Evolutionary conservation across 1,284 basidiomycete genomes (phyloP).

Genomic region (Ceratobasidium sp.): DNA sequence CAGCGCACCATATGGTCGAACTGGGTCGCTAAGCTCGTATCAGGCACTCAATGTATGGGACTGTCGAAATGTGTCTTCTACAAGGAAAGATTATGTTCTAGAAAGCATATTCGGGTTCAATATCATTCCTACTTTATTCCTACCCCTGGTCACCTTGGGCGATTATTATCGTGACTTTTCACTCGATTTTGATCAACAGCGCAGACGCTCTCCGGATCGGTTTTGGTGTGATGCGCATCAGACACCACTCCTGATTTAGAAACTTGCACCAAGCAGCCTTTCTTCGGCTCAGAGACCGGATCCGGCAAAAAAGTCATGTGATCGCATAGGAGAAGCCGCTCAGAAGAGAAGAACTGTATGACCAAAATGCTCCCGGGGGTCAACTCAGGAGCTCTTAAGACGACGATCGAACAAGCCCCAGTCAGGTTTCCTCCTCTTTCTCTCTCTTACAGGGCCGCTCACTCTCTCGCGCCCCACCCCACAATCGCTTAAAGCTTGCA

Average conservation of each 20-base stretch:
- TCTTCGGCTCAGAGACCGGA: neutral
- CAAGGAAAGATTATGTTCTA: neutral
- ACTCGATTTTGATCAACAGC: neutral
- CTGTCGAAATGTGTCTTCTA: neutral
- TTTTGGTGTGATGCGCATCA: neutral
- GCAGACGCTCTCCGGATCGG: neutral
- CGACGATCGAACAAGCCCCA: neutral
- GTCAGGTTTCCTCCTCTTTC: constrained; percentile 1
- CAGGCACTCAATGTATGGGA: neutral
- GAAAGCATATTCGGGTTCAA: neutral
- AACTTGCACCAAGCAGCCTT: too few relatives aligned
- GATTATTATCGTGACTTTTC: neutral
- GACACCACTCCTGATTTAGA: neutral
- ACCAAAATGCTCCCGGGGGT: constrained; percentile 3
- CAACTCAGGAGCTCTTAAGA: neutral
- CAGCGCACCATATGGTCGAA: too few relatives aligned
- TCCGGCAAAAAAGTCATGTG: constrained; percentile 1
- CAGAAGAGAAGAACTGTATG: neutral
- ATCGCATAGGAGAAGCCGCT: neutral
- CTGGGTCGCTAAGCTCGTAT: too few relatives aligned
- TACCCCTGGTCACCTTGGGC: neutral
- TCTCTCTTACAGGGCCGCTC: constrained; percentile 11
- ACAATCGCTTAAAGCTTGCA: constrained; percentile 23
- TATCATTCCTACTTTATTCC: neutral
- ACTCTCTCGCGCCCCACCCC: constrained; percentile 13